These are phyloP conservation scores for Aspergillus cristatus DNA, from an alignment of 495 filamentous ascomycete species.

Conservation along the genomic window DNA sequence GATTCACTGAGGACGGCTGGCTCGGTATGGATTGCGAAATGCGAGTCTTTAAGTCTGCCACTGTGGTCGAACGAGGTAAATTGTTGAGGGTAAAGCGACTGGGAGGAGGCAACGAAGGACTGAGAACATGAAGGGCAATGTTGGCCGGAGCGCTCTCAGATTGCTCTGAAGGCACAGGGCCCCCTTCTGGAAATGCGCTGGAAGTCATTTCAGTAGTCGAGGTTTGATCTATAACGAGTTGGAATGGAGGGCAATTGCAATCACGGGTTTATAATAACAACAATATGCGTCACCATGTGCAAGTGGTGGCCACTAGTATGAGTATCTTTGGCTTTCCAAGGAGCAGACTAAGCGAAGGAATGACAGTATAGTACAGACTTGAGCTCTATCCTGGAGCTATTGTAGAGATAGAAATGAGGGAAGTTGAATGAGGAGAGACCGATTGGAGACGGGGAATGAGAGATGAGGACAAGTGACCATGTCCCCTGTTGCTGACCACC, in stretches of 20 bases:
- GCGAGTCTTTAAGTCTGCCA: slow-evolving; percentile 50
- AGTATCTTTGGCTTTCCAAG: too few relatives aligned
- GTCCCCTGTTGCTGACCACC: too few relatives aligned
- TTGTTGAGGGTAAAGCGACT: slow-evolving; percentile 44
- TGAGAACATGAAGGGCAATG: slow-evolving; percentile 55
- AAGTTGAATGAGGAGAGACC: neutral
- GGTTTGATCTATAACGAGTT: slow-evolving; percentile 3
- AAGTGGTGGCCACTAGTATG: too few relatives aligned
- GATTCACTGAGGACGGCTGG: slow-evolving; percentile 41
- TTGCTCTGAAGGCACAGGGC: neutral
- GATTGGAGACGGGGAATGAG: neutral
- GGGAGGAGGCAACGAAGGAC: slow-evolving; percentile 49
- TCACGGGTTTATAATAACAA: slow-evolving; percentile 2
- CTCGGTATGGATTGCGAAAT: slow-evolving; percentile 47
- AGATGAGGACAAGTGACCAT: neutral
- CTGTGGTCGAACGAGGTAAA: slow-evolving; percentile 44
- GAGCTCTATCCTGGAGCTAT: too few relatives aligned
- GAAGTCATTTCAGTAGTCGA: neutral
- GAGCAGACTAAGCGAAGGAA: too few relatives aligned
- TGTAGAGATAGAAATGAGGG: too few relatives aligned
- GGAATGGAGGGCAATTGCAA: neutral
- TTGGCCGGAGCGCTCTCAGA: slow-evolving; percentile 4
- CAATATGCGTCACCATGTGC: too few relatives aligned
- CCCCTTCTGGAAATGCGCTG: neutral
- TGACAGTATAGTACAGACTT: too few relatives aligned